These are phyloP conservation scores for Chalciporus pseudorubinellus DNA, from an alignment of 768 basidiomycete species.

Conservation along the genomic window DNA sequence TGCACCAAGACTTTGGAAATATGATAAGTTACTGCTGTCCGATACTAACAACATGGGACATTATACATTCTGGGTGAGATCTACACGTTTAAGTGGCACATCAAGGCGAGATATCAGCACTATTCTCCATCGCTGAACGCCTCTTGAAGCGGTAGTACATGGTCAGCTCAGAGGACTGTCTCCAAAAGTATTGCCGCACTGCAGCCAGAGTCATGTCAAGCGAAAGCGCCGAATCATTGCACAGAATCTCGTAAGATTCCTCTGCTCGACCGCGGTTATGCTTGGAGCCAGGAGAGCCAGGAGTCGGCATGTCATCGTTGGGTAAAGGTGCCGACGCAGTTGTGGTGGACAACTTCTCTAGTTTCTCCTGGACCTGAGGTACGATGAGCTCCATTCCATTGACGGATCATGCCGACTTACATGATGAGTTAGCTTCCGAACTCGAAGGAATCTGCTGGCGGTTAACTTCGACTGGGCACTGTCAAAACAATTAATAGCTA, in stretches of 20 bases:
- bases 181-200: constrained; percentile 89
- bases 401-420: constrained; percentile 43
- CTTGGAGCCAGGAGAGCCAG: constrained; percentile 24
- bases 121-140: constrained; percentile 1
- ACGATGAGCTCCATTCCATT: constrained; percentile 5
- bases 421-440: constrained; percentile 81
- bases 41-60: background rate
- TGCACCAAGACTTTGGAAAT: constrained; percentile 14
- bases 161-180: constrained; percentile 64
- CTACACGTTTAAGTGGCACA: background rate
- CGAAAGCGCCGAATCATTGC: constrained; percentile 81
- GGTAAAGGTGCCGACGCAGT: constrained; percentile 27
- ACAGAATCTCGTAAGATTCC: constrained; percentile 82
- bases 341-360: constrained; percentile 53
- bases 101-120: constrained; percentile 2
- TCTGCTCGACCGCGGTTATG: constrained; percentile 44
- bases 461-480: constrained; percentile 84
- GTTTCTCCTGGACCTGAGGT: constrained; percentile 75
- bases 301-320: constrained; percentile 41
- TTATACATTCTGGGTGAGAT: background rate
- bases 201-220: constrained; percentile 88
- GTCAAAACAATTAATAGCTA: background rate
- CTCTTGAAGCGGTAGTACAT: constrained; percentile 69
- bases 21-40: constrained; percentile 19
- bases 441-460: constrained; percentile 80